These are phyloP conservation scores for Ophiobolus disseminans DNA, from an alignment of 2,329 filamentous ascomycete genomes.

Conservation along the genomic window DNA sequence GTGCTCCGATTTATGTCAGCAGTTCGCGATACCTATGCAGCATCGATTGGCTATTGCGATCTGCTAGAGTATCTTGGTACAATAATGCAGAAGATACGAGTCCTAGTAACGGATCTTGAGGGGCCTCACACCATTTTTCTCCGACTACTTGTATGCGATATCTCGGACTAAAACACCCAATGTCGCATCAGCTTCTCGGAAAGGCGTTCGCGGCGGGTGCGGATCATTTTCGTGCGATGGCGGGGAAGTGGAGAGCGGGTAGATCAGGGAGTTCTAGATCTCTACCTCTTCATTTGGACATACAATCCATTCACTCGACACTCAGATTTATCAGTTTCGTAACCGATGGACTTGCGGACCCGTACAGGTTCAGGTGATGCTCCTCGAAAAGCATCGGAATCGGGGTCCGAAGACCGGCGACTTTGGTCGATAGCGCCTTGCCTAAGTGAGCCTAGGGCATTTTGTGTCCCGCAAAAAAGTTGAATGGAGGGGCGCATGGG, in stretches of 20 bases:
- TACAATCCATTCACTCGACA: background rate
- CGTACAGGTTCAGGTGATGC: background rate
- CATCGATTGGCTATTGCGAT: no score
- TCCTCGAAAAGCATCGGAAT: conserved; percentile 9
- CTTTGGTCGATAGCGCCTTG: conserved; percentile 17
- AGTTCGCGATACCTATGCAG: no score
- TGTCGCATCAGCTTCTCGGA: no score
- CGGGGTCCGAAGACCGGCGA: conserved; percentile 37
- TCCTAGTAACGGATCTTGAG: no score
- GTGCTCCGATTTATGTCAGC: no score
- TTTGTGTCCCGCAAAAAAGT: conserved; percentile 38
- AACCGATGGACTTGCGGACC: conserved; percentile 2
- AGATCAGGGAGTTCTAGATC: background rate
- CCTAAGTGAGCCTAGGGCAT: conserved; percentile 25
- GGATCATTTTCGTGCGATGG: background rate
- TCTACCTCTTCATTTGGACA: conserved; percentile 1
- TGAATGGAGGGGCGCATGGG: conserved; percentile 20
- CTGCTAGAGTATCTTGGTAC: no score
- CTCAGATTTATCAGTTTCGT: no score
- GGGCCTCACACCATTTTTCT: no score
- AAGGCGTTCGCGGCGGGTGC: no score
- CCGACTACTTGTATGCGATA: no score
- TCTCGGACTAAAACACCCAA: no score
- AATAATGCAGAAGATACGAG: no score
- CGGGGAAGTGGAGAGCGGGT: conserved; percentile 1